These are phyloP conservation scores for Lachancea fermentati DNA, from an alignment of 805 yeast species.

Conservation along the genomic window DNA sequence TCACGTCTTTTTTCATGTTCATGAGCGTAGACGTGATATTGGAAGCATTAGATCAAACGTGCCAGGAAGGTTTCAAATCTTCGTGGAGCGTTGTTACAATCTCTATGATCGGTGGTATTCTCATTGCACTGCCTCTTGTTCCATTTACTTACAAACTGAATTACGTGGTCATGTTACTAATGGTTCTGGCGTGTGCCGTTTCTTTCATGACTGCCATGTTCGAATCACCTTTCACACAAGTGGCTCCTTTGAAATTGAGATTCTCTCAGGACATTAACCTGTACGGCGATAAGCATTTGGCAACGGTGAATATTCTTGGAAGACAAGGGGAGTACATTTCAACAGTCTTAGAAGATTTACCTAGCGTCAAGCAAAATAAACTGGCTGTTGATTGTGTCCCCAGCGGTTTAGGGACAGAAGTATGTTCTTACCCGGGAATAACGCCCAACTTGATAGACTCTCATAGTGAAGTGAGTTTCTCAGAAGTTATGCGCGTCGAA, in stretches of 20 bases:
- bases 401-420: constrained; percentile 42
- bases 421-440: constrained; percentile 47
- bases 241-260: constrained; percentile 65
- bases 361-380: constrained; percentile 46
- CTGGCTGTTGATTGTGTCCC: constrained; percentile 33
- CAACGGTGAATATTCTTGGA: constrained; percentile 45
- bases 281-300: constrained; percentile 20
- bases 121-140: constrained; percentile 45
- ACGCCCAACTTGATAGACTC: constrained; percentile 45
- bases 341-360: constrained; percentile 51
- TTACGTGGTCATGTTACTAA: constrained; percentile 39
- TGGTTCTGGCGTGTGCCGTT: constrained; percentile 36
- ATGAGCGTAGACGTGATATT: constrained; percentile 47
- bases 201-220: constrained; percentile 37
- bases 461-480: constrained; percentile 28
- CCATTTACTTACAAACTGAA: constrained; percentile 71
- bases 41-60: constrained; percentile 63
- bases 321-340: constrained; percentile 42
- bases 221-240: constrained; percentile 52
- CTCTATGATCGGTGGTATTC: constrained; percentile 33
- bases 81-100: constrained; percentile 36
- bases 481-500: constrained; percentile 43
- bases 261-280: constrained; percentile 60
- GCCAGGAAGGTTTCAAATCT: constrained; percentile 54
- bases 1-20: constrained; percentile 50